phyloP scores from a whole-genome alignment of 2,329 filamentous ascomycete genomes.

The Mycosphaerelloides madeirae region DNA sequence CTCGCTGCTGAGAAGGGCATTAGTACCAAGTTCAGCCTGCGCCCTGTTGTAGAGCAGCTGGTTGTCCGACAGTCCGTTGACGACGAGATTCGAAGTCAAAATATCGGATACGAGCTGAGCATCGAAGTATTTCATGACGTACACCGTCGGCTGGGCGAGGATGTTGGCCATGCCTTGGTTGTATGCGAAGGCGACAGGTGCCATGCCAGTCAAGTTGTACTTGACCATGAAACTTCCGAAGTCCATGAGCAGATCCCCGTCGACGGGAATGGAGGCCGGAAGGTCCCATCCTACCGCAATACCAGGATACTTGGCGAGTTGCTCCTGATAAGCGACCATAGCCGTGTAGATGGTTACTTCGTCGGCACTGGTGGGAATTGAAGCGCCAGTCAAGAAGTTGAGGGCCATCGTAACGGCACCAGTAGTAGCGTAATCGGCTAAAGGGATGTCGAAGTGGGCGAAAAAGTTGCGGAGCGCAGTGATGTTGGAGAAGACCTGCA shows the following conservation, averaged over 20 bases:
- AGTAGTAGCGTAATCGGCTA: too few relatives aligned
- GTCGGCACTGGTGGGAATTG: too few relatives aligned
- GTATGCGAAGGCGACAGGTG: slow-evolving; percentile 40
- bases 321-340: slow-evolving; percentile 5
- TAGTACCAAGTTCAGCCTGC: neutral
- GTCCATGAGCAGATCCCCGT: slow-evolving; percentile 44
- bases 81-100: neutral
- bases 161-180: slow-evolving; percentile 45
- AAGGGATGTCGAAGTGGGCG: slow-evolving; percentile 39
- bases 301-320: slow-evolving; percentile 26
- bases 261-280: slow-evolving; percentile 35
- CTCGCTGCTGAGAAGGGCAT: slow-evolving; percentile 25
- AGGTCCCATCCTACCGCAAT: slow-evolving; percentile 41
- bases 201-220: slow-evolving; percentile 41
- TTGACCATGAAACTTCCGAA: slow-evolving; percentile 48
- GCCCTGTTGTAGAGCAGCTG: neutral
- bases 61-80: neutral
- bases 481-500: slow-evolving; percentile 39
- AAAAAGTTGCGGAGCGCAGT: slow-evolving; percentile 43
- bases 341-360: slow-evolving; percentile 8
- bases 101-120: neutral
- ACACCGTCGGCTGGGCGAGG: slow-evolving; percentile 41
- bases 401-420: too few relatives aligned
- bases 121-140: slow-evolving; percentile 39
- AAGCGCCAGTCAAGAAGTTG: too few relatives aligned